These are phyloP conservation scores for Podila minutissima DNA, from an alignment of 192 early-diverging fungal species.

Conservation along the genomic window DNA sequence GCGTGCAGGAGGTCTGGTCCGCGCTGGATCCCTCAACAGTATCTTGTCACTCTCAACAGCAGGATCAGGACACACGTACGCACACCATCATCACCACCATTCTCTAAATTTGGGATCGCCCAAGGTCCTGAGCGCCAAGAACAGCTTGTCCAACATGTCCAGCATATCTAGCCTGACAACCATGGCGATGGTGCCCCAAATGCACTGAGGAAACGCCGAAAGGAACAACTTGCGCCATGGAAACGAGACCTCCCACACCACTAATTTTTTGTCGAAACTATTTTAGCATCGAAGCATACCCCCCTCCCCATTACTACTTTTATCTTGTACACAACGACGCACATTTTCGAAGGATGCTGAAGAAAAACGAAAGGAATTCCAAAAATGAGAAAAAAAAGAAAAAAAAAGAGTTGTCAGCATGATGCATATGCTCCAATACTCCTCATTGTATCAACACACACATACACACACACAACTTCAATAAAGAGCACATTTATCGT, in stretches of 20 bases:
- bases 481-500: no score
- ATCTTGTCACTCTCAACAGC: not conserved
- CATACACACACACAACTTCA: no score
- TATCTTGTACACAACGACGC: not conserved
- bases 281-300: not conserved
- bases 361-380: no score
- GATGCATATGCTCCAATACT: no score
- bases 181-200: not conserved
- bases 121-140: not conserved
- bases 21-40: slow-evolving; percentile 4
- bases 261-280: no score
- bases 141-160: not conserved
- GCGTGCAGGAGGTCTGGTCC: slow-evolving; percentile 12
- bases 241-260: no score
- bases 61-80: slow-evolving; percentile 3
- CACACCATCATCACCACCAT: slow-evolving; percentile 2
- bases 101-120: not conserved
- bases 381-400: no score
- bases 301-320: not conserved
- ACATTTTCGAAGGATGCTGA: not conserved
- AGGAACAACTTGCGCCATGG: no score
- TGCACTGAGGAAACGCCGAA: not conserved
- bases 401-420: no score
- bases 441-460: no score
- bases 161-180: not conserved